These are phyloP conservation scores for Leishmania mexicana DNA, from an alignment of 208 protist species.

Conservation along the genomic window DNA sequence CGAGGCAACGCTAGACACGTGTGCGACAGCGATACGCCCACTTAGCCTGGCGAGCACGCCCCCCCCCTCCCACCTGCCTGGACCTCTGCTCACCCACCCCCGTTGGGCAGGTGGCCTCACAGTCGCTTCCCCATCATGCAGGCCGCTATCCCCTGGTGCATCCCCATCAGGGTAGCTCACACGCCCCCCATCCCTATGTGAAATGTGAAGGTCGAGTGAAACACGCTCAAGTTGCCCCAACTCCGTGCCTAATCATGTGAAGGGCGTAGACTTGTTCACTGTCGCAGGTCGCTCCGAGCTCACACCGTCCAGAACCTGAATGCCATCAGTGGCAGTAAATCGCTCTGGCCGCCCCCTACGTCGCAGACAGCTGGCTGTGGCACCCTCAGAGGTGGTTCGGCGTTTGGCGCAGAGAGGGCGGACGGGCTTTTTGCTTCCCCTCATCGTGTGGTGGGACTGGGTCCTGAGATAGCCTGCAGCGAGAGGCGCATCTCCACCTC, in stretches of 20 bases:
- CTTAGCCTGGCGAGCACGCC: neutral
- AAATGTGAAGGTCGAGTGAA: neutral
- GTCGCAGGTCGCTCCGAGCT: neutral
- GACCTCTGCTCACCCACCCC: neutral
- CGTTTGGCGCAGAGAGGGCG: neutral
- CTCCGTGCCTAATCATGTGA: neutral
- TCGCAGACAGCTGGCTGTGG: neutral
- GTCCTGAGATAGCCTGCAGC: no score
- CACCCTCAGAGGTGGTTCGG: neutral
- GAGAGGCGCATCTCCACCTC: neutral
- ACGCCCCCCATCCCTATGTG: neutral
- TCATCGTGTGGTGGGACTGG: neutral
- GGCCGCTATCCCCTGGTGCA: neutral
- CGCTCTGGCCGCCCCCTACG: neutral
- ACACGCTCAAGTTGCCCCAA: neutral
- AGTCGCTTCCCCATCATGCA: neutral
- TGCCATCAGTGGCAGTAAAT: no score
- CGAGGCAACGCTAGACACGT: neutral
- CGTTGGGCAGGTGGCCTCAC: neutral
- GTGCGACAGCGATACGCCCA: neutral
- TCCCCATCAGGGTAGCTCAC: neutral
- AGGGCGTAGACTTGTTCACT: neutral
- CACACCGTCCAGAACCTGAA: neutral
- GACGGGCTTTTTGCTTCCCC: neutral
- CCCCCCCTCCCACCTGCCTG: neutral